phyloP scores from a whole-genome alignment of 257 asterid genomes.

The Scutellaria barbata region DNA sequence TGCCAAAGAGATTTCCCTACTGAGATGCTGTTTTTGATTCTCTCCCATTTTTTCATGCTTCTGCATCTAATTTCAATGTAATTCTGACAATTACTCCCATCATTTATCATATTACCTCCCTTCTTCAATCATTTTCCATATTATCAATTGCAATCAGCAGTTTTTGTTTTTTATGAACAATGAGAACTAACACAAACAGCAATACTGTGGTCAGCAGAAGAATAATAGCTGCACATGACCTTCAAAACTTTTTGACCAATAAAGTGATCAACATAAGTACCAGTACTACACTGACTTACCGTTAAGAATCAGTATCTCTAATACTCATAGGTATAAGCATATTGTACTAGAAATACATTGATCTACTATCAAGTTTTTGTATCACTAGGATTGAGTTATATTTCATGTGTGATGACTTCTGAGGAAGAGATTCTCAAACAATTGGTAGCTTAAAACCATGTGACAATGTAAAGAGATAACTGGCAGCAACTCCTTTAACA shows the following conservation, averaged over 20 bases:
- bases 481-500: slow-evolving; percentile 19
- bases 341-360: slow-evolving; percentile 8
- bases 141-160: background rate
- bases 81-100: background rate
- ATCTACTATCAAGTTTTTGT: background rate
- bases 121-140: background rate
- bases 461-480: slow-evolving; percentile 15
- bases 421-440: slow-evolving; percentile 17
- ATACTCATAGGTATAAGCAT: slow-evolving; percentile 4
- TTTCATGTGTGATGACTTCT: slow-evolving; percentile 23
- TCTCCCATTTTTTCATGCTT: background rate
- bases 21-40: background rate
- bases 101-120: slow-evolving; percentile 8
- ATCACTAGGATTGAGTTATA: slow-evolving; percentile 3
- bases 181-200: background rate
- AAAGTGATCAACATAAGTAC: slow-evolving; percentile 1
- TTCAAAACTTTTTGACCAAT: slow-evolving; percentile 3
- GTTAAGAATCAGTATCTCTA: background rate
- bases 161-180: slow-evolving; percentile 1
- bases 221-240: background rate
- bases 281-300: slow-evolving; percentile 18
- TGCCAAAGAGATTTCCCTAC: background rate
- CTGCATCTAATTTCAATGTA: background rate
- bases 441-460: slow-evolving; percentile 13
- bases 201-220: slow-evolving; percentile 12